phyloP scores from a whole-genome alignment of 768 basidiomycete genomes.

The Sporobolomyces phaffii region DNA sequence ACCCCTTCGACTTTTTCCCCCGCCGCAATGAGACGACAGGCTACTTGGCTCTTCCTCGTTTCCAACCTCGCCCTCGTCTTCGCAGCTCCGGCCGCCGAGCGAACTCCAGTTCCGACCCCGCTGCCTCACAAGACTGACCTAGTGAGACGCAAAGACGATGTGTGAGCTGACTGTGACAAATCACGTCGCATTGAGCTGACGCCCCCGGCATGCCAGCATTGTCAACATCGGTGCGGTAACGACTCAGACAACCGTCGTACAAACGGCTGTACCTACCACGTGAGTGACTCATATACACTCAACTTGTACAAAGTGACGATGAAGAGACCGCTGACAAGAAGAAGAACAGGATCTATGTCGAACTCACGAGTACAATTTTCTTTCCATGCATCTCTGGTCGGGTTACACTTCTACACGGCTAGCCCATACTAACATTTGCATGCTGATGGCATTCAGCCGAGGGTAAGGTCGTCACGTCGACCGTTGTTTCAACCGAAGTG shows the following conservation, averaged over 20 bases:
- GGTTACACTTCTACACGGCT: too few relatives aligned
- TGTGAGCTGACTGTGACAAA: neutral
- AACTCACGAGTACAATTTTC: neutral
- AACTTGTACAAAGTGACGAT: too few relatives aligned
- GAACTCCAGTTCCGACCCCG: neutral
- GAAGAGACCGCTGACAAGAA: too few relatives aligned
- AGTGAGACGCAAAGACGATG: constrained; percentile 9
- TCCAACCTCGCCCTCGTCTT: neutral
- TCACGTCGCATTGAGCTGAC: neutral
- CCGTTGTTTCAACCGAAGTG: neutral
- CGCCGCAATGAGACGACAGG: too few relatives aligned
- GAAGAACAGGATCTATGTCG: too few relatives aligned
- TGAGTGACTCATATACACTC: neutral
- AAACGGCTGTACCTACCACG: constrained; percentile 9
- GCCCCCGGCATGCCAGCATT: neutral
- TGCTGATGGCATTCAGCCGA: too few relatives aligned
- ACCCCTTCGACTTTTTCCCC: too few relatives aligned
- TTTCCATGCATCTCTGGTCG: neutral
- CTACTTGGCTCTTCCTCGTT: too few relatives aligned
- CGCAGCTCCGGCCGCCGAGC: neutral
- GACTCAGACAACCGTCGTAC: constrained; percentile 6
- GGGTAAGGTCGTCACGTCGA: constrained; percentile 4
- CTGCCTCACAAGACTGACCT: neutral
- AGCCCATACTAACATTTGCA: too few relatives aligned
- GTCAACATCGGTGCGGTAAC: constrained; percentile 21